Evolutionary conservation across 1,284 basidiomycete genomes (phyloP).

Genomic region (Ceratobasidium sp.): DNA sequence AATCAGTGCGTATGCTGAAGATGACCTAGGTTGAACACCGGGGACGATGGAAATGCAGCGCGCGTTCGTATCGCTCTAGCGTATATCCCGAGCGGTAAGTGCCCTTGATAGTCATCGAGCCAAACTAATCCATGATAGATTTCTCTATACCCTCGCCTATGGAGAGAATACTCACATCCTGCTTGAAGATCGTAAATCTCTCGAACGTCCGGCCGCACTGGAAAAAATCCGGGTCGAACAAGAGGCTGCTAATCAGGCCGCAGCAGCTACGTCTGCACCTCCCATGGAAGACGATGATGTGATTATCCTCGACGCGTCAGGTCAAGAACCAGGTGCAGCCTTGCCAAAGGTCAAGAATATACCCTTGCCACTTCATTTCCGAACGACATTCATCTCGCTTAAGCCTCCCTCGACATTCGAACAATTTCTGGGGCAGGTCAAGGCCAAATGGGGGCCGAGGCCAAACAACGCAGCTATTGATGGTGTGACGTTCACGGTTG

Average conservation of each 20-base stretch:
- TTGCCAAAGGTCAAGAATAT: slow-evolving; percentile 21
- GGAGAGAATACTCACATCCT: slow-evolving; percentile 31
- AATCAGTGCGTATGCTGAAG: not conserved
- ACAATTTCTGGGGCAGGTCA: slow-evolving; percentile 38
- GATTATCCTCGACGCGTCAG: slow-evolving; percentile 32
- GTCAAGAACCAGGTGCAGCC: slow-evolving; percentile 29
- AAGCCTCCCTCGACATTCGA: slow-evolving; percentile 29
- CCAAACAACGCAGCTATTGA: slow-evolving; percentile 19
- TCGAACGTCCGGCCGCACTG: slow-evolving; percentile 28
- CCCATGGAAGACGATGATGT: slow-evolving; percentile 34
- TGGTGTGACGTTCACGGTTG: slow-evolving; percentile 26
- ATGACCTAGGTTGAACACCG: slow-evolving; percentile 21
- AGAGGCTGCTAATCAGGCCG: slow-evolving; percentile 14
- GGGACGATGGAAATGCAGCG: slow-evolving; percentile 31
- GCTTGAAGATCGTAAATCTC: slow-evolving; percentile 38
- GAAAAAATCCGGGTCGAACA: slow-evolving; percentile 33
- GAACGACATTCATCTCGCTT: slow-evolving; percentile 38
- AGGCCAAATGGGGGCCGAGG: slow-evolving; percentile 36
- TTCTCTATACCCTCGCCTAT: slow-evolving; percentile 31
- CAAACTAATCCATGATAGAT: slow-evolving; percentile 1
- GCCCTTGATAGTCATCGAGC: not conserved
- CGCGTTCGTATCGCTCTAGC: slow-evolving; percentile 27
- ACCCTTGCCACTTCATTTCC: slow-evolving; percentile 30
- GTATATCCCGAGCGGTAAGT: slow-evolving; percentile 30
- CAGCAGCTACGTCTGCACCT: not conserved